Base-by-base conservation (phyloP, 371 early-diverging fungal genomes). In the Mucor circinelloides region DNA sequence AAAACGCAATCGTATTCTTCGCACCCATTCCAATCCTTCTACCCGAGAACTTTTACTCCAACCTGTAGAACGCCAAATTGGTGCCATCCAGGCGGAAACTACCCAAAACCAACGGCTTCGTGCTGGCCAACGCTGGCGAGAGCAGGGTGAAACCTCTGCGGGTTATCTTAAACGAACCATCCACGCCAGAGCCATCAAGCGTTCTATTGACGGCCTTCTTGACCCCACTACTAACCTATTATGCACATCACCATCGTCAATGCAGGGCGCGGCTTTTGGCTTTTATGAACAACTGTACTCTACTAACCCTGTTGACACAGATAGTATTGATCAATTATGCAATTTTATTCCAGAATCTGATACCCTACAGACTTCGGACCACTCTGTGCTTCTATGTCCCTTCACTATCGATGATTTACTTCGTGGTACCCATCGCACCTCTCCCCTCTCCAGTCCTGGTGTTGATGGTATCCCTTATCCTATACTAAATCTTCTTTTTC, bases 121-220 rank as follows among this genome's bases (percentile, higher is more conserved):
- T 3, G 17, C 69, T 3, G 17, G 69, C 5, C 6, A 28, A 4
- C 66, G 30, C 2, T 70, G 62, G 59, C 34, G 66, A 2, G 63
- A 65, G 57, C 2, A 32, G 21, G 66, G 66, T 1, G 69, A 69
- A 28, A 64, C 10, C 2, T 70, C 70, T 2, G 61, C 65, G 5
- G 52, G 54, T 0, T 70, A 66, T 27, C 54, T 70, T 3, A 62
- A 61, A 25, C 17, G 32, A 0, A 56, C 63, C n/a, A 50, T 70
- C 9, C 6, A 25, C 1, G 1, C 28, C 0, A 32, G 60, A 2
- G 1, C 60, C 8, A 17, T 27, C 5, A 42, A 62, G 30, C 30
- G 36, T 10, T 31, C 32, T 27, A 70, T 66, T 1, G 8, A 13
- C 1, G 10, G 44, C 19, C 34, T 70, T 2, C 27, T n/a, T 15